Percentiles rank a stretch among this genome's conserved stretches.
These are phyloP conservation scores for Pochonia chlamydosporia DNA, from an alignment of 2,329 filamentous ascomycete genomes.

Conservation along the genomic window DNA sequence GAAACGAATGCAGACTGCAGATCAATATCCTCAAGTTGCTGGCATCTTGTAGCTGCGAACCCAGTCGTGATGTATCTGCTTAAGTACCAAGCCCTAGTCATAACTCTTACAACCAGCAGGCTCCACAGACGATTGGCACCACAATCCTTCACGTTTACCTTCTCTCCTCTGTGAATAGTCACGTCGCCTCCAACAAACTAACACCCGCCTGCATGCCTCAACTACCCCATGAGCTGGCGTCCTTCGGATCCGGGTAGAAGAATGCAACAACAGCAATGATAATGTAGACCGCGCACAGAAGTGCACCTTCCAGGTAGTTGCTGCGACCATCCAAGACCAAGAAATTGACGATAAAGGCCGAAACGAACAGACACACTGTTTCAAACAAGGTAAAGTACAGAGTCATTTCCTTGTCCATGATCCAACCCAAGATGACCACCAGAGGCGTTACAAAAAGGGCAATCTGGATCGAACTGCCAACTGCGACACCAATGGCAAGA, in stretches of 20 bases:
- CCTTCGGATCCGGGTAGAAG: slow-evolving; percentile 52
- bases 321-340: slow-evolving; percentile 78
- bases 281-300: slow-evolving; percentile 61
- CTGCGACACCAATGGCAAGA: slow-evolving; percentile 64
- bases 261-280: slow-evolving; percentile 63
- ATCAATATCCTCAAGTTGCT: too few species aligned
- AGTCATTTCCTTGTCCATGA: slow-evolving; percentile 62
- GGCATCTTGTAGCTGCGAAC: too few species aligned
- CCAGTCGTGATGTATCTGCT: too few species aligned
- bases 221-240: slow-evolving; percentile 37
- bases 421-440: slow-evolving; percentile 68
- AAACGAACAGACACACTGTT: slow-evolving; percentile 80
- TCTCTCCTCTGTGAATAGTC: too few species aligned
- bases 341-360: slow-evolving; percentile 82
- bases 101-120: too few species aligned
- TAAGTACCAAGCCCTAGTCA: too few species aligned
- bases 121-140: too few species aligned
- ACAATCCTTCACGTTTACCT: too few species aligned
- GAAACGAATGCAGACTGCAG: too few species aligned
- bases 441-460: slow-evolving; percentile 65
- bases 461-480: slow-evolving; percentile 68
- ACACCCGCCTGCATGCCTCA: neutral
- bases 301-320: slow-evolving; percentile 78
- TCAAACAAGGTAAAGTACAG: slow-evolving; percentile 86
- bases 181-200: neutral